Base-by-base conservation (phyloP, 345 rosid genomes). In the Eucalyptus marginata region DNA sequence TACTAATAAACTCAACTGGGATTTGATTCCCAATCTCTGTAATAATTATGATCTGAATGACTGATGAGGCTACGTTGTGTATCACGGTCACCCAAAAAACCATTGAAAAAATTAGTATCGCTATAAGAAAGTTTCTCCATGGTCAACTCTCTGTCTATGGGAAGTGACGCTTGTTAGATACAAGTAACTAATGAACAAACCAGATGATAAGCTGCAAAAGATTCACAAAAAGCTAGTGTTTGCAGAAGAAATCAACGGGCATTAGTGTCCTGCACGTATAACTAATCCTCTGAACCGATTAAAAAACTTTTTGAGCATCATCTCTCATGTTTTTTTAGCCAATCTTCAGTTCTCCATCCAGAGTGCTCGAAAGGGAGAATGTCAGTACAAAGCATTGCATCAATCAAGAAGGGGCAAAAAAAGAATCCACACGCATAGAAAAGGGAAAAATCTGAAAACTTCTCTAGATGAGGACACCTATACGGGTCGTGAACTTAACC, bases 401-500 rank as follows among this genome's bases (percentile, higher is more conserved):
- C 36, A n/a, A n/a, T 64, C 40, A 64, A 64, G 76, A n/a, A n/a
- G 3, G 36, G 76, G 36, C 33, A 15, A 64, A 29, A 7, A 64
- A 64, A 64, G 36, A n/a, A n/a, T 29, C 87, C 40, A 20, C 56
- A 3, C 0, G 10, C 50, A 81, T 20, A 20, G 49, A 43, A 33
- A 85, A 27, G 18, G 58, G 87, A 85, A 85, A 83, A 83, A 49
- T 13, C 6, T 6, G 5, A 49, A 83, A 83, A 22, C 76, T 64
- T 14, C 36, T 64, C 20, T 31, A 7, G 36, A 64, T 64, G 18
- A 13, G 2, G 76, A 64, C 10, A 64, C 8, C 36, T 64, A 14
- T 0, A 29, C 10, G 0, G 0, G 5, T n/a, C 76, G 0, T 64
- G 10, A 64, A 64, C 36, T 64, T 64, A 7, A 64, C 36, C 6